Evolutionary conservation across 495 filamentous ascomycete genomes (phyloP), one percentile per base, ranked within the genome.

Genomic region (Penicillium macrosclerotiorum): DNA sequence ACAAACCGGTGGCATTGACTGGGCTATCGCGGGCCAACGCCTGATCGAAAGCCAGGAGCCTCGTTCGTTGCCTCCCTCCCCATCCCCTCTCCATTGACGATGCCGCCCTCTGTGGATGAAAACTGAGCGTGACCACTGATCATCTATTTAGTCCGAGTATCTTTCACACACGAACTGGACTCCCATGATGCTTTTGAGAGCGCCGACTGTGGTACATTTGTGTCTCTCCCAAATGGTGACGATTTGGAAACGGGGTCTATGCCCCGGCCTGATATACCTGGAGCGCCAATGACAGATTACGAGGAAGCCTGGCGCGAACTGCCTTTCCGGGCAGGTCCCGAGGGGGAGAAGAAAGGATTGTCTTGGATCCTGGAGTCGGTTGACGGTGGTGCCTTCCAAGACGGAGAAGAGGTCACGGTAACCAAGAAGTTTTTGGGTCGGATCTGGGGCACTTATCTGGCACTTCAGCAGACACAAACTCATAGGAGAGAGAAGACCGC

Each of bases 281-380:
- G 65, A 3, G 49, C 55, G 3, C 65, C 68, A 4, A 47, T 64
- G 8, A 51, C 52, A 0, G 58, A 64, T 13, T 72, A 72, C 37
- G 66, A 69, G 36, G 70, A 73, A 43, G 53, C 71, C 1, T 73
- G 70, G 70, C 53, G 67, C 26, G 61, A 66, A 33, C 36, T 73
- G 20, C 32, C 49, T 12, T 68, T 68, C 17, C 42, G 45, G 9
- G 39, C 44, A 9, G 61, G 57, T 0, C 51, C 57, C 2, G 62
- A 63, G 11, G 69, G 63, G 0, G 8, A 35, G 1, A 14, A 42
- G 0, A 45, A 42, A 19, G 62, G 63, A 4, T 26, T 67, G 3
- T 72, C 67, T 0, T 72, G 67, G 65, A 51, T 71, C 31, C 42
- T 72, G 1, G 67, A 72, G 37, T 64, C 60, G 1, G 52, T 58